Conservation (phyloP, 306 rosid genomes). For the Quercus bicolor region DNA sequence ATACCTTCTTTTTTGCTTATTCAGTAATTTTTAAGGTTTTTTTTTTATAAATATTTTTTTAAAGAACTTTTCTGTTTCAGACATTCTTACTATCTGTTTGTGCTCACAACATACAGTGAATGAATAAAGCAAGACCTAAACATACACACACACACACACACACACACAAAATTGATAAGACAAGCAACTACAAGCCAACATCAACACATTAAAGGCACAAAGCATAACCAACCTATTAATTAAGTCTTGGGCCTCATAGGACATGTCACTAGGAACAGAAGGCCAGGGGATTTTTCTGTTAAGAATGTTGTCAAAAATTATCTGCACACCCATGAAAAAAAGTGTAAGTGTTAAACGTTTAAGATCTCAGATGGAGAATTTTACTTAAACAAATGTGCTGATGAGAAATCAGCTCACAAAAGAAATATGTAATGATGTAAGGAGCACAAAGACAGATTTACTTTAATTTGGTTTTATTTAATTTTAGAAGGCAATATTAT, state of each 20-base stretch:
- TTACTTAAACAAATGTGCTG: not conserved
- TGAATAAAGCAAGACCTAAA: not conserved
- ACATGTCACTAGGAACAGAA: not conserved
- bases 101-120: not conserved
- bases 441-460: too few relatives aligned
- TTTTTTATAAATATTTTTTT: not conserved
- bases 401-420: not conserved
- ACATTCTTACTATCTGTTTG: not conserved
- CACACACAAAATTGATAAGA: not conserved
- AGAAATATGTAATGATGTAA: too few relatives aligned
- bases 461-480: too few relatives aligned
- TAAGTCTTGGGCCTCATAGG: constrained; percentile 12
- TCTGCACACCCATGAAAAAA: not conserved
- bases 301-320: constrained; percentile 5
- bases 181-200: not conserved
- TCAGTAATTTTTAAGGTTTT: not conserved
- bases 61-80: not conserved
- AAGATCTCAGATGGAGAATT: not conserved
- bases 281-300: constrained; percentile 10
- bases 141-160: not conserved
- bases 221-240: not conserved
- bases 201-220: not conserved
- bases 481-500: too few relatives aligned
- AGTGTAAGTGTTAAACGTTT: not conserved
- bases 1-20: not conserved